Conservation (phyloP, 805 yeast species). For the Candida easanensis region DNA sequence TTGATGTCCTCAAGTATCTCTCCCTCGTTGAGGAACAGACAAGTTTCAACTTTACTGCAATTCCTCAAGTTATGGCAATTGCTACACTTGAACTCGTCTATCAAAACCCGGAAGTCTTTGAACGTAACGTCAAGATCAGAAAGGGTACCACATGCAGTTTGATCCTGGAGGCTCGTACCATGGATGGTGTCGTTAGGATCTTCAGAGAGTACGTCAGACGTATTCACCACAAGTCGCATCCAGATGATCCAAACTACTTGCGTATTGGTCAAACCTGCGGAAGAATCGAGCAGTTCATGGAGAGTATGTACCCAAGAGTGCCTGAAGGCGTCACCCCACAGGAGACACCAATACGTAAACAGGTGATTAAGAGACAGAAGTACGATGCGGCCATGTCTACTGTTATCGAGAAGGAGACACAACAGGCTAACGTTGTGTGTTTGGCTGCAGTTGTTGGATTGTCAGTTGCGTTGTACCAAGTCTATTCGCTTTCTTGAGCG, state of each 20-base stretch:
- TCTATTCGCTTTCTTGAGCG: too few relatives aligned
- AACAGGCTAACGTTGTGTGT: conserved; percentile 23
- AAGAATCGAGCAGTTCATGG: conserved; percentile 84
- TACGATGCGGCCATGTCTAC: conserved; percentile 36
- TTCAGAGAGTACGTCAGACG: conserved; percentile 71
- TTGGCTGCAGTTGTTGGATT: conserved; percentile 7
- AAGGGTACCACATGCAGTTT: conserved; percentile 82
- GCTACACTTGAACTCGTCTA: conserved; percentile 87
- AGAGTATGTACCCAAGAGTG: conserved; percentile 66
- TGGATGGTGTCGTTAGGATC: conserved; percentile 71
- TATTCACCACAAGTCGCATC: conserved; percentile 77
- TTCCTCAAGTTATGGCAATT: conserved; percentile 99
- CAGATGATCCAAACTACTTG: conserved; percentile 82
- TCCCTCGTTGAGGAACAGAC: conserved; percentile 78
- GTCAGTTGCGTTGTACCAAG: not conserved
- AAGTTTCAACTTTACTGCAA: conserved; percentile 87
- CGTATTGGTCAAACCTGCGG: conserved; percentile 83
- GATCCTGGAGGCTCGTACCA: conserved; percentile 69
- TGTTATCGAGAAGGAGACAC: conserved; percentile 24
- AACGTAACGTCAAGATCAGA: conserved; percentile 78
- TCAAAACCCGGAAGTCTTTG: conserved; percentile 73
- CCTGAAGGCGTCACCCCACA: conserved; percentile 51
- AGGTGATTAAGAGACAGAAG: conserved; percentile 41
- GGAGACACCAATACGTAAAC: conserved; percentile 34
- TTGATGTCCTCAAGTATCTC: conserved; percentile 72